Evolutionary conservation across 495 filamentous ascomycete genomes (phyloP), one percentile per base, ranked within the genome.

Genomic region (Trichoderma virens): DNA sequence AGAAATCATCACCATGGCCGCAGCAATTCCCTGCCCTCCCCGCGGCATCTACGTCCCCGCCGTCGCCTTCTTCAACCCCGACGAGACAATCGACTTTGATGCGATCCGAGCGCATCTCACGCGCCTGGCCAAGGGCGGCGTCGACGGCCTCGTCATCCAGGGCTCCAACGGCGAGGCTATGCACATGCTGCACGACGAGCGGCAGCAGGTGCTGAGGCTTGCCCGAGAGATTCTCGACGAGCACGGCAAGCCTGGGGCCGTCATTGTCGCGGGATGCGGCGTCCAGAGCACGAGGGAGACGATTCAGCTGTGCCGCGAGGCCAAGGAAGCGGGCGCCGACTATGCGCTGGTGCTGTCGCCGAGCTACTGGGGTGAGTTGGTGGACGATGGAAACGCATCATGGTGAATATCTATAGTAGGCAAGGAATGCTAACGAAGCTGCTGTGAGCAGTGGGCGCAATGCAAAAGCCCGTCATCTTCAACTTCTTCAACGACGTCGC

Each of bases 1-100:
- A 5, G 7, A 4, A 23, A 56, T n/a, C 23, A 56, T 5, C 51
- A 16, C 51, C 25, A 56, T 56, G 51, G 23, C 51, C 1, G 23
- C 51, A 9, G 28, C 51, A 3, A 56, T 56, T 30, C 51, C 25
- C n/a, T 66, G 61, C 34, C 65, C 65, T 3, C 63, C 63, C 23
- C 63, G 63, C 13, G 87, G 88, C 64, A 75, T 90, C 65, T 90
- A 89, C 71, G 85, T 89, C 61, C 88, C 88, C 54, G 88, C 86
- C 60, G 79, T 88, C 45, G 84, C 86, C 69, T 90, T 90, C 78
- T 90, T 89, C 76, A 73, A 80, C 4, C 70, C 76, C 8, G 63
- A 72, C 35, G 81, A 83, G 65, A 83, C 85, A 28, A 79, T 93
- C 67, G 90, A 95, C 70, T 65, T 90, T 11, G 75, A 82, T 35